Conservation (phyloP, 2,329 filamentous ascomycete genomes). For the Cryphonectria parasitica region DNA sequence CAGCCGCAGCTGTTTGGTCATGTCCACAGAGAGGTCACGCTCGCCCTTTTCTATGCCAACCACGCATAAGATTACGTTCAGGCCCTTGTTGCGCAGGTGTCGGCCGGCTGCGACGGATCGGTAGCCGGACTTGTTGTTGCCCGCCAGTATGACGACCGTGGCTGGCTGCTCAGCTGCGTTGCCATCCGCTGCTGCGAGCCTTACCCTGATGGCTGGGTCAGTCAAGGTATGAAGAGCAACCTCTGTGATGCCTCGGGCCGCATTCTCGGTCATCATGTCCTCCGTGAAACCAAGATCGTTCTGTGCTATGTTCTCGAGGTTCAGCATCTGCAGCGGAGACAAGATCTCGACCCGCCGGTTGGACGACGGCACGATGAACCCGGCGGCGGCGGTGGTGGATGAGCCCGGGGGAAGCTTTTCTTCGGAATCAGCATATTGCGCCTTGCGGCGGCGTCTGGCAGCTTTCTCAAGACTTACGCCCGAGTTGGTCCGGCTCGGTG, state of each 20-base stretch:
- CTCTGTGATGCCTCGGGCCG: slow-evolving; percentile 85
- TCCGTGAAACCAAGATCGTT: slow-evolving; percentile 86
- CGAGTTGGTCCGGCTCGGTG: slow-evolving; percentile 54
- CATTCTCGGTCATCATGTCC: slow-evolving; percentile 90
- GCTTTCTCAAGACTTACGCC: slow-evolving; percentile 40
- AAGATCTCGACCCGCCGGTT: slow-evolving; percentile 64
- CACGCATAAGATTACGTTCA: slow-evolving; percentile 81
- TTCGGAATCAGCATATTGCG: slow-evolving; percentile 42
- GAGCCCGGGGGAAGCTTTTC: slow-evolving; percentile 40
- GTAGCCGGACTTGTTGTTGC: slow-evolving; percentile 90
- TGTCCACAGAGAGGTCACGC: slow-evolving; percentile 76
- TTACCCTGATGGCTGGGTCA: slow-evolving; percentile 63
- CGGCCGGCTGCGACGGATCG: slow-evolving; percentile 84
- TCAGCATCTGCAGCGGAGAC: slow-evolving; percentile 82
- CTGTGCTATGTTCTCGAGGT: slow-evolving; percentile 88
- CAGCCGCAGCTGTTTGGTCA: slow-evolving; percentile 80
- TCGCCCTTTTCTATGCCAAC: slow-evolving; percentile 83
- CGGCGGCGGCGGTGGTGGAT: slow-evolving; percentile 36
- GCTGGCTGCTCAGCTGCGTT: slow-evolving; percentile 33
- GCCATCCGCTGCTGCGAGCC: slow-evolving; percentile 46
- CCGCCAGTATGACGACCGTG: slow-evolving; percentile 77
- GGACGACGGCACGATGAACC: slow-evolving; percentile 59
- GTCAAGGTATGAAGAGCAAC: slow-evolving; percentile 72
- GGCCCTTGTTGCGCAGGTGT: slow-evolving; percentile 81
- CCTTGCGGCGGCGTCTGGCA: slow-evolving; percentile 35